Evolutionary conservation across 1,284 basidiomycete species (phyloP).

Genomic region (Ceratobasidium sp.): DNA sequence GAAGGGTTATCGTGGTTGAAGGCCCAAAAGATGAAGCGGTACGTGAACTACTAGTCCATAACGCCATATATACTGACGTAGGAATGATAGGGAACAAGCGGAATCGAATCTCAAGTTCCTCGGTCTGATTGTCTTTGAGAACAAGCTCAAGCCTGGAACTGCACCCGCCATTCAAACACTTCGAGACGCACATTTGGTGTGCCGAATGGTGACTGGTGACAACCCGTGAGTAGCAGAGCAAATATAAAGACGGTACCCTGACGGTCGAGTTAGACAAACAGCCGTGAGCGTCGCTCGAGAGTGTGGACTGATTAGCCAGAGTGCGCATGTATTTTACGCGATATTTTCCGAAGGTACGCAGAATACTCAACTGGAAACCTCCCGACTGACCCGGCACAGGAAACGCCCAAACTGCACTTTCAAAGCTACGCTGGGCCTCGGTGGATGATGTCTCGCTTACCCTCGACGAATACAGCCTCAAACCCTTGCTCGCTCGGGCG

Average conservation of each 20-base stretch:
- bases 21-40: conserved; percentile 96
- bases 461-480: conserved; percentile 87
- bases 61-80: conserved; percentile 31
- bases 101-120: conserved; percentile 92
- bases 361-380: not conserved
- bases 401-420: conserved; percentile 62
- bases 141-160: conserved; percentile 95
- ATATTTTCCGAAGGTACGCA: conserved; percentile 73
- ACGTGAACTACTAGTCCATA: conserved; percentile 42
- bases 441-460: conserved; percentile 89
- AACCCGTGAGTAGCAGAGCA: conserved; percentile 62
- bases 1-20: conserved; percentile 96
- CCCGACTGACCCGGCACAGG: conserved; percentile 53
- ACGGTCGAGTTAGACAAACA: conserved; percentile 61
- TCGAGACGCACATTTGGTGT: conserved; percentile 88
- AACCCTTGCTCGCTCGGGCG: conserved; percentile 70
- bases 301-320: conserved; percentile 87
- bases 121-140: conserved; percentile 97
- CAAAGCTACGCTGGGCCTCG: conserved; percentile 87
- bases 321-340: conserved; percentile 91
- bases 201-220: conserved; percentile 98
- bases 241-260: not conserved
- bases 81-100: conserved; percentile 80
- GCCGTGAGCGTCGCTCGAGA: conserved; percentile 97
- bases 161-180: conserved; percentile 90